A percentile compares a stretch with the other conserved stretches of the same genome.
Evolutionary conservation across 148 eudicot species (phyloP).

Genomic region (Nepenthes gracilis): DNA sequence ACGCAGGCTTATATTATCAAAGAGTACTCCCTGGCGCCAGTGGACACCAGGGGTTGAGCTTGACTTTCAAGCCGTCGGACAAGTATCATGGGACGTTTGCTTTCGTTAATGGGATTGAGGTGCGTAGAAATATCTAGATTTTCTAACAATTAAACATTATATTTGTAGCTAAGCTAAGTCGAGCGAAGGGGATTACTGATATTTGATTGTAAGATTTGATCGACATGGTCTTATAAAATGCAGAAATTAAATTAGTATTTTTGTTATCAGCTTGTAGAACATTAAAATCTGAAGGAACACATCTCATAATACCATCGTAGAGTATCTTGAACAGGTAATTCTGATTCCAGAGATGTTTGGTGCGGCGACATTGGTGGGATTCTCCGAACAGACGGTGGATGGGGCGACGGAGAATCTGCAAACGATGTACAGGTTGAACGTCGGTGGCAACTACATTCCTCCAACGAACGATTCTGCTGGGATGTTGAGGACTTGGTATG

Average conservation of each 20-base stretch:
- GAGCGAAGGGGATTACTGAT: too few species aligned
- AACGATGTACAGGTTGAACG: slow-evolving; percentile 55
- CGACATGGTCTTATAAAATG: too few species aligned
- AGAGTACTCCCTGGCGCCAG: slow-evolving; percentile 44
- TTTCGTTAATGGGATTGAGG: slow-evolving; percentile 72
- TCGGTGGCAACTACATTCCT: slow-evolving; percentile 63
- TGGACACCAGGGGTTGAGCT: slow-evolving; percentile 12
- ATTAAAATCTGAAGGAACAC: too few species aligned
- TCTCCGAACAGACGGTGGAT: slow-evolving; percentile 17
- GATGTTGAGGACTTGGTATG: slow-evolving; percentile 72
- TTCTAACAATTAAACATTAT: too few species aligned
- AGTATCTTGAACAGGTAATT: slow-evolving; percentile 4
- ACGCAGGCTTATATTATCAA: slow-evolving; percentile 62
- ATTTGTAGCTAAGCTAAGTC: too few species aligned
- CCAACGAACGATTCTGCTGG: slow-evolving; percentile 61
- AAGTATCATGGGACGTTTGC: slow-evolving; percentile 34
- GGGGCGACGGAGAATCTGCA: slow-evolving; percentile 23
- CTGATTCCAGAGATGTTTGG: slow-evolving; percentile 35
- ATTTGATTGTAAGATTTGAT: too few species aligned
- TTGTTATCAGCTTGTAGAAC: too few species aligned
- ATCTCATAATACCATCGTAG: too few species aligned
- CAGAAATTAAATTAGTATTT: too few species aligned
- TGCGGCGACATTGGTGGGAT: slow-evolving; percentile 32
- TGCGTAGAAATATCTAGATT: slow-evolving; percentile 1
- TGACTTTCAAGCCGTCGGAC: slow-evolving; percentile 46